These are phyloP conservation scores for Ochetophila trinervis DNA, from an alignment of 306 rosid species.

Conservation along the genomic window DNA sequence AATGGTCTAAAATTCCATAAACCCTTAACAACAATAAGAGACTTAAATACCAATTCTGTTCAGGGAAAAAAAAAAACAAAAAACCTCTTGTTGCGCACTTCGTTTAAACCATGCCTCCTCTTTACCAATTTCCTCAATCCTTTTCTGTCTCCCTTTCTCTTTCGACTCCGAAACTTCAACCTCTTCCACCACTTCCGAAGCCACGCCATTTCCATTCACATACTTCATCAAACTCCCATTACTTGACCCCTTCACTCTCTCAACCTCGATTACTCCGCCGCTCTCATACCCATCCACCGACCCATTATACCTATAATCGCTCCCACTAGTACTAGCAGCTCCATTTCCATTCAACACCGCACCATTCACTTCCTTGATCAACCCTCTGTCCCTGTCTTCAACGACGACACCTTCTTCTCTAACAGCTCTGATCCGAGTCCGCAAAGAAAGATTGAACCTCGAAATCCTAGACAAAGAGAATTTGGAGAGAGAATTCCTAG, in stretches of 20 bases:
- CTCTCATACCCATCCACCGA: conserved; percentile 39
- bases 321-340: conserved; percentile 35
- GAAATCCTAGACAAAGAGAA: conserved; percentile 21
- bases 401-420: conserved; percentile 52
- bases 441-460: conserved; percentile 22
- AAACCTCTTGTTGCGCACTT: conserved; percentile 28
- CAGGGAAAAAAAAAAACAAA: background rate
- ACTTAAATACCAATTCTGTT: background rate
- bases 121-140: conserved; percentile 90
- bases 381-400: conserved; percentile 41
- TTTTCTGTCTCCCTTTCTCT: conserved; percentile 87
- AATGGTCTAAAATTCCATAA: background rate
- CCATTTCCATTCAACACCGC: conserved; percentile 63
- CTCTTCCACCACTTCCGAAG: conserved; percentile 35
- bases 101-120: conserved; percentile 93
- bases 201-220: conserved; percentile 57
- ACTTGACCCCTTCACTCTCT: conserved; percentile 37
- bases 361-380: conserved; percentile 48
- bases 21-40: background rate
- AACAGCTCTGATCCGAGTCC: conserved; percentile 45
- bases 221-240: conserved; percentile 69
- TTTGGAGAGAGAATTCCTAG: conserved; percentile 19
- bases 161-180: conserved; percentile 29
- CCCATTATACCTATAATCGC: conserved; percentile 34
- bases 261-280: conserved; percentile 35